Percentiles rank a stretch among this genome's conserved stretches.
phyloP scores from a whole-genome alignment of 2,329 filamentous ascomycete genomes.

The Aspergillus quadricinctus region DNA sequence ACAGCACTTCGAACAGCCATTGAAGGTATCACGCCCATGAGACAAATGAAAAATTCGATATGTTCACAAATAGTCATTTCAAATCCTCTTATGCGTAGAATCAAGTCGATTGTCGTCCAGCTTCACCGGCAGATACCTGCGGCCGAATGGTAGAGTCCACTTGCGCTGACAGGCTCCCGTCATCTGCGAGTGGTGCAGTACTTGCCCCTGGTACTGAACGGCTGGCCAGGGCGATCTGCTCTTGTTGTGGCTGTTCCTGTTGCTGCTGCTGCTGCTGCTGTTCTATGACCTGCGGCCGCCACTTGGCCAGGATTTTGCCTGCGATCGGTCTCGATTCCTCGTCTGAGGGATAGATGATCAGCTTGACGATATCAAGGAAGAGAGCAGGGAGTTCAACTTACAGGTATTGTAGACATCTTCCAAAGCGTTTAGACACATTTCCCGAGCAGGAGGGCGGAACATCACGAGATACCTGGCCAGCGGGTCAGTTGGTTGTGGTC shows the following conservation, averaged over 20 bases:
- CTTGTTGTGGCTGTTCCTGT: conserved; percentile 5
- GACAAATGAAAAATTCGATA: background rate
- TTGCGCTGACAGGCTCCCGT: background rate
- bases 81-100: background rate
- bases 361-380: background rate
- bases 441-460: conserved; percentile 56
- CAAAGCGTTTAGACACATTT: conserved; percentile 54
- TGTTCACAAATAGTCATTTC: background rate
- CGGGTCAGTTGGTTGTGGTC: conserved; percentile 9
- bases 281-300: conserved; percentile 46
- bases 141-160: background rate
- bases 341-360: conserved; percentile 23
- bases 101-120: background rate
- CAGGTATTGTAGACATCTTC: conserved; percentile 56
- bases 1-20: background rate
- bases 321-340: conserved; percentile 46
- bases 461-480: conserved; percentile 49
- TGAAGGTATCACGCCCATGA: background rate
- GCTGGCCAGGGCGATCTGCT: background rate
- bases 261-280: conserved; percentile 15
- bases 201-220: background rate
- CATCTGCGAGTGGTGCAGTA: background rate
- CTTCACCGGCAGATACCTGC: background rate
- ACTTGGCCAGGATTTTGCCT: conserved; percentile 52
- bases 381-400: conserved; percentile 24